Evolutionary conservation across 2,329 filamentous ascomycete species (phyloP).

Genomic region (Chaetomiaceae sp.): DNA sequence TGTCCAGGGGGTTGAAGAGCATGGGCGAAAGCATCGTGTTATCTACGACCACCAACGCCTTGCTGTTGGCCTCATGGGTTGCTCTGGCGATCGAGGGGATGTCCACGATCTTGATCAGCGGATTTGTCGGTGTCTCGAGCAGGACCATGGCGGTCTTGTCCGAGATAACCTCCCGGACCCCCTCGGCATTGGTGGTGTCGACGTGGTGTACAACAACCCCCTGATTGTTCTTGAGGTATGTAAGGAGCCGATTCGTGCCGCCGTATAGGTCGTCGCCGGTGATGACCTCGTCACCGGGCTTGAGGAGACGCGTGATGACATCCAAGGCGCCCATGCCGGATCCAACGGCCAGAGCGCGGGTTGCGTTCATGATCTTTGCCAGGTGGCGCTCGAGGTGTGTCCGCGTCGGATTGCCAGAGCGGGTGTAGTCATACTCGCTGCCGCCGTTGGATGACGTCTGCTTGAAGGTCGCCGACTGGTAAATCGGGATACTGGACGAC

Average conservation of each 20-base stretch:
- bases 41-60: constrained; percentile 84
- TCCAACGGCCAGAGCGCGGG: constrained; percentile 84
- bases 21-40: constrained; percentile 99
- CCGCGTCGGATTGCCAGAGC: constrained; percentile 92
- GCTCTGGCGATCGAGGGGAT: constrained; percentile 72
- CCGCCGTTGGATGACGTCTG: constrained; percentile 76
- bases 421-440: constrained; percentile 95
- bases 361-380: constrained; percentile 98
- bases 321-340: constrained; percentile 97
- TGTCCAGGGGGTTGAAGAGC: constrained; percentile 86
- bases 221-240: constrained; percentile 82
- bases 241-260: constrained; percentile 87
- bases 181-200: constrained; percentile 77
- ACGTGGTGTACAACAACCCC: constrained; percentile 95
- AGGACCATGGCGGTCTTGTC: constrained; percentile 91
- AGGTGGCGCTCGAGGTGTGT: constrained; percentile 94
- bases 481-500: constrained; percentile 92
- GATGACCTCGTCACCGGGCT: constrained; percentile 92
- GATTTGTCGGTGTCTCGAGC: constrained; percentile 94
- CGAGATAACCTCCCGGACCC: constrained; percentile 64
- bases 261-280: constrained; percentile 97
- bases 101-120: constrained; percentile 96
- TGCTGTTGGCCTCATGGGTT: constrained; percentile 72
- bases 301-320: constrained; percentile 86
- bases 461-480: constrained; percentile 98